These are phyloP conservation scores for Alternaria hordeiaustralica DNA, from an alignment of 2,329 filamentous ascomycete species.

Conservation along the genomic window DNA sequence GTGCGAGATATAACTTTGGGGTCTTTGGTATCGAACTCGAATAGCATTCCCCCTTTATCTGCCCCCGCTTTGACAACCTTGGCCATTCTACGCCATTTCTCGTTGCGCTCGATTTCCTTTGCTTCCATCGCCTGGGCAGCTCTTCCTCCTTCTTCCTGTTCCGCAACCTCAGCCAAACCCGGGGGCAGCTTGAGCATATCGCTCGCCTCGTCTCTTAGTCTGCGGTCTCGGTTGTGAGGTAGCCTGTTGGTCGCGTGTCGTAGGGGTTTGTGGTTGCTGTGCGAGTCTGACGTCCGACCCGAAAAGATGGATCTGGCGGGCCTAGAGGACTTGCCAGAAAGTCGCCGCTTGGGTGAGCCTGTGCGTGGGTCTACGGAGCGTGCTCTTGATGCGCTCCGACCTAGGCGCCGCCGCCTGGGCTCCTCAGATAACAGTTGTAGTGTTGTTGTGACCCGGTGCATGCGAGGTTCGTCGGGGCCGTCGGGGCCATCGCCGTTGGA, in stretches of 20 bases:
- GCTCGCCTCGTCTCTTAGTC: constrained; percentile 64
- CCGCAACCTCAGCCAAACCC: constrained; percentile 55
- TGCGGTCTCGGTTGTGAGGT: constrained; percentile 61
- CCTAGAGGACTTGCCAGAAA: constrained; percentile 52
- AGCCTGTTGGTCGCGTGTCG: constrained; percentile 61
- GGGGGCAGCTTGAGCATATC: constrained; percentile 70
- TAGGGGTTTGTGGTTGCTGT: constrained; percentile 50
- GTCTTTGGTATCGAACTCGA: constrained; percentile 81
- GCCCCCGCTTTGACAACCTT: constrained; percentile 53
- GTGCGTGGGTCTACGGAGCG: constrained; percentile 51
- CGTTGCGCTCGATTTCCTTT: constrained; percentile 67
- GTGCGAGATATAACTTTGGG: constrained; percentile 84
- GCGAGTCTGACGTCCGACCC: constrained; percentile 51
- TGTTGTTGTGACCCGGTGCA: constrained; percentile 67
- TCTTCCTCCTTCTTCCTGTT: constrained; percentile 55
- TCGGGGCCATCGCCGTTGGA: constrained; percentile 34
- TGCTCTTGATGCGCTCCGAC: constrained; percentile 57
- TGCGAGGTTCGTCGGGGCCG: constrained; percentile 43
- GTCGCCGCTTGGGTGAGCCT: constrained; percentile 48
- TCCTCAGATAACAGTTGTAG: constrained; percentile 63
- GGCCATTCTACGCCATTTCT: constrained; percentile 74
- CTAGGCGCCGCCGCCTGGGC: constrained; percentile 61
- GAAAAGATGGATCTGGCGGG: constrained; percentile 51
- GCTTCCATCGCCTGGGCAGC: constrained; percentile 59
- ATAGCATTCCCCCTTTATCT: constrained; percentile 67